Evolutionary conservation across 2,329 filamentous ascomycete genomes (phyloP), one percentile per base, ranked within the genome.

Genomic region (Chalaropsis ovoidea): DNA sequence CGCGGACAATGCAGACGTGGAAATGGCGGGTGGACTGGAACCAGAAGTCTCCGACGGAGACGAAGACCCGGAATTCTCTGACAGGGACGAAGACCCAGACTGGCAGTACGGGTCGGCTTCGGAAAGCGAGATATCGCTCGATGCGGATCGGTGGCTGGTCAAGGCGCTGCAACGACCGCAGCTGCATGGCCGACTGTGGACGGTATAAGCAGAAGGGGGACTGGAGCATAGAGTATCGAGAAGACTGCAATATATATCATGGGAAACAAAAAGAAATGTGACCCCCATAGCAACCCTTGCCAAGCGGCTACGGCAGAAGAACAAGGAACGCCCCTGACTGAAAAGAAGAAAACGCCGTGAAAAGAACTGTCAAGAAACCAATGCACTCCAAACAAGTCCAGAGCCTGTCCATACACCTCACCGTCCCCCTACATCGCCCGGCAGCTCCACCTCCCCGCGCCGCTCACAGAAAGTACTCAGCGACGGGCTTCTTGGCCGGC

Each of bases 401-500:
- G 1, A 39, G 35, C 42, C 42, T 22, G 47, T 41, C 27, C 24
- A 49, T 52, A 15, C 19, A n/a, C 49, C 45, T 35, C 19, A n/a
- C n/a, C n/a, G n/a, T 49, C 62, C 2, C 24, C 24, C 8, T 10
- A 6, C 4, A 39, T 7, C 35, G 35, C 35, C 35, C 8, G 8
- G 5, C 35, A 39, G 35, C 35, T 39, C 8, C 8, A 6, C 35
- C 35, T 39, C 35, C 43, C 22, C 31, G 19, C 24, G 19, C 56
- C 56, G 31, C 3, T 75, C 74, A 86, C 76, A 99, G 79, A 76
- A 99, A 99, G 79, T 97, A 99, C 77, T 97, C 93, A 15, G 91
- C 91, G 64, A 96, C 90, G 2, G 94, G 94, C 76, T 97, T 97
- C 82, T 99, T 99, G 2, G 94, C 94, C 67, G 94, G 94, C 94